Base-by-base conservation (phyloP, 2,329 filamentous ascomycete genomes). In the Pezicula neosporulosa region DNA sequence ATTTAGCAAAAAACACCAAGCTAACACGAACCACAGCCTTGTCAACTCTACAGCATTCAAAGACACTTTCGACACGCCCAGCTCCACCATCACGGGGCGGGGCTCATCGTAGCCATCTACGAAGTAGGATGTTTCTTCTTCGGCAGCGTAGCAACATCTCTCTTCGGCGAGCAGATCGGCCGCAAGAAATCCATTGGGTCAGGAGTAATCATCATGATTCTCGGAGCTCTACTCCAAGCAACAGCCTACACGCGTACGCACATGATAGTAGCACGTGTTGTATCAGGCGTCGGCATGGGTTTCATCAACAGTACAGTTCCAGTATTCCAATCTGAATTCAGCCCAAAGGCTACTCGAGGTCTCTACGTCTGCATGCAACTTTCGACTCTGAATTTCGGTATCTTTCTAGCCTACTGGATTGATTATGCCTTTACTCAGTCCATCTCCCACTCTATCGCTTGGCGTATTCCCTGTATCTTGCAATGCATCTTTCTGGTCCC, bases 381-480 rank as follows among this genome's bases (percentile, higher is more conserved):
- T 4, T 73, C 73, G 0, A 75, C 73, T 1, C 67, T 77, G 16
- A 77, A 76, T 73, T 4, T 83, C 24, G 80, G 80, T 28, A 78
- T 82, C 65, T 78, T 78, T 63, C 71, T 83, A 30, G 78, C 75
- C 1, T 83, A 83, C 65, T 84, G 81, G 81, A 73, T 84, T 51
- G 80, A 83, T 56, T 76, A 80, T 33, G 81, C 76, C 24, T 70
- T 81, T 53, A 77, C 76, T 4, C 80, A 78, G 12, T 79, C 77
- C 52, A 72, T 74, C 33, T 52, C 7, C 72, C 63, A 2, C 65
- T 71, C 45, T n/a, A 70, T 76, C 36, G 65, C 73, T 0, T 81
- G 82, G 83, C 72, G 82, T 3, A 82, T 85, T 60, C 83, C 83
- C 1, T 69, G 83, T n/a, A 77, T 75, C 3, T 76, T 81, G 53